Evolutionary conservation across 805 yeast genomes (phyloP).

Genomic region (Saturnispora sekii): DNA sequence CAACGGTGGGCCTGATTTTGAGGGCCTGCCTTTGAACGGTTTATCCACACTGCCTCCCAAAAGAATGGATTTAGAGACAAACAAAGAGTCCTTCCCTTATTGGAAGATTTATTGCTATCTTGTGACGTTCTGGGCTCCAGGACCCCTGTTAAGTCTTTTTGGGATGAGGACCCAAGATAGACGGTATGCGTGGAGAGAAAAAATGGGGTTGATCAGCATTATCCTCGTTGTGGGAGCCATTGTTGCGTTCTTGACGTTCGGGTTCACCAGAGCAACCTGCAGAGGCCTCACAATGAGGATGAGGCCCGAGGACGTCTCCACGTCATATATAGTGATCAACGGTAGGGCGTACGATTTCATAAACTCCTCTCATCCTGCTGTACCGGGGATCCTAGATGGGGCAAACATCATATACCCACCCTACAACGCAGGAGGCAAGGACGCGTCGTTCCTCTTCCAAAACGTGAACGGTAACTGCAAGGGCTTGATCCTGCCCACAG

Average conservation of each 20-base stretch:
- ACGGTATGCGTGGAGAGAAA: conserved; percentile 96
- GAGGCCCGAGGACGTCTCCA: conserved; percentile 46
- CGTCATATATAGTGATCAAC: conserved; percentile 61
- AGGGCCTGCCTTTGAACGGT: no score
- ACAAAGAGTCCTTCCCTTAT: conserved; percentile 23
- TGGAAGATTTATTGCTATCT: conserved; percentile 79
- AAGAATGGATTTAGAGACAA: conserved; percentile 18
- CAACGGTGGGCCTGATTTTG: conserved; percentile 3
- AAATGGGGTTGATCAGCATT: conserved; percentile 72
- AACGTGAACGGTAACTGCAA: conserved; percentile 89
- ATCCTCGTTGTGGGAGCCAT: conserved; percentile 65
- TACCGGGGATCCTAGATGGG: conserved; percentile 64
- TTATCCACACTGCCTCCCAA: conserved; percentile 16
- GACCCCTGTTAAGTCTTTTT: conserved; percentile 54
- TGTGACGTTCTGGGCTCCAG: conserved; percentile 90
- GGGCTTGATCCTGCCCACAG: conserved; percentile 62
- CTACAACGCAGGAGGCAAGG: conserved; percentile 76
- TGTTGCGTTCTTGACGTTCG: conserved; percentile 84
- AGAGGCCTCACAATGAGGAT: conserved; percentile 36
- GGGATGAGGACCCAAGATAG: conserved; percentile 75
- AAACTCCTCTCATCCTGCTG: conserved; percentile 66
- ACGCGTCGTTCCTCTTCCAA: conserved; percentile 77
- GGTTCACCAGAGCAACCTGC: conserved; percentile 81
- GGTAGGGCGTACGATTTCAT: conserved; percentile 74
- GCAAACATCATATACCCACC: conserved; percentile 79